phyloP scores from a whole-genome alignment of 768 basidiomycete species.

The Russula sp. region DNA sequence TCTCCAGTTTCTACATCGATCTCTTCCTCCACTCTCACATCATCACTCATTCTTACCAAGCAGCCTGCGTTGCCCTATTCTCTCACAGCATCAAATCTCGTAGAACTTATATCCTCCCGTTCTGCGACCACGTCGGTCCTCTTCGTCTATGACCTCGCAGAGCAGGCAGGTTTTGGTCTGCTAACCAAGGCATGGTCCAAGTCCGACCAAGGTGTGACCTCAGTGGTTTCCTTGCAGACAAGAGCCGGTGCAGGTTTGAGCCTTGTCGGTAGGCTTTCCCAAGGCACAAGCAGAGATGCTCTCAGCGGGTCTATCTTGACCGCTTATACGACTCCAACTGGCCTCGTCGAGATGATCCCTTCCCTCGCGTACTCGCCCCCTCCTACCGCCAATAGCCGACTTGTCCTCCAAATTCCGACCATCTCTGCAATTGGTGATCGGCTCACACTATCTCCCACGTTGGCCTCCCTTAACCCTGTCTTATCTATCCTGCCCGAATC shows the following conservation, averaged over 20 bases:
- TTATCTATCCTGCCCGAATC: constrained; percentile 57
- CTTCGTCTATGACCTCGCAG: constrained; percentile 79
- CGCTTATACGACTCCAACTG: constrained; percentile 77
- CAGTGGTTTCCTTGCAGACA: constrained; percentile 70
- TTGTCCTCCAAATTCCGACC: constrained; percentile 80
- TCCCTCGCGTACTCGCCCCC: constrained; percentile 68
- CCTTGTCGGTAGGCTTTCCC: constrained; percentile 72
- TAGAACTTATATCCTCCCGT: constrained; percentile 65
- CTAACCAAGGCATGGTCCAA: constrained; percentile 62
- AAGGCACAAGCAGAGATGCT: constrained; percentile 68
- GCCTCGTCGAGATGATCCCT: constrained; percentile 77
- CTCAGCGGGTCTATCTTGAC: constrained; percentile 57
- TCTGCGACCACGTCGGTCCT: constrained; percentile 53
- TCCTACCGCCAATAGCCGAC: constrained; percentile 53
- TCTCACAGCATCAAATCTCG: constrained; percentile 51
- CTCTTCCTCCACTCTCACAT: constrained; percentile 32
- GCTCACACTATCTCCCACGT: constrained; percentile 70
- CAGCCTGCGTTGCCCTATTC: constrained; percentile 13
- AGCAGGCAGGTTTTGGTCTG: constrained; percentile 76
- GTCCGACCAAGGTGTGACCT: constrained; percentile 37
- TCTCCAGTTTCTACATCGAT: too few relatives aligned
- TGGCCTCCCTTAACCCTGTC: constrained; percentile 58
- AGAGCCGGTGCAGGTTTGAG: constrained; percentile 78
- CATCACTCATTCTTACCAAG: constrained; percentile 31
- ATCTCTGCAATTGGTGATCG: constrained; percentile 59